These are phyloP conservation scores for Cephaloascus fragrans DNA, from an alignment of 805 yeast genomes.

Conservation along the genomic window DNA sequence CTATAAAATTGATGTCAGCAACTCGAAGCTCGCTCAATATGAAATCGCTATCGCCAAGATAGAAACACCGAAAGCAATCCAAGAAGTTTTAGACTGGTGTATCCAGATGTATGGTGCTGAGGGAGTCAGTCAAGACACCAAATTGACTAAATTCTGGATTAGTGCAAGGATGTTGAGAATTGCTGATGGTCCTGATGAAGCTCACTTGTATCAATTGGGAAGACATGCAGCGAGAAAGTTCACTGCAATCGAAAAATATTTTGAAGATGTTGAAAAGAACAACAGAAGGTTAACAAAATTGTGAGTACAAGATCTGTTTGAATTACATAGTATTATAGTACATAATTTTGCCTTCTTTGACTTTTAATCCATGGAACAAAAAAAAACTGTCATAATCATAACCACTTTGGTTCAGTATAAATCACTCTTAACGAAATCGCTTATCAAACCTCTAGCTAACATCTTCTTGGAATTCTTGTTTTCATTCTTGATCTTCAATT, in stretches of 20 bases:
- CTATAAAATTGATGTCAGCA: conserved; percentile 41
- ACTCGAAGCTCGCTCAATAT: conserved; percentile 43
- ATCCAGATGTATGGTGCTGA: conserved; percentile 58
- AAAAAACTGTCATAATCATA: conserved; percentile 1
- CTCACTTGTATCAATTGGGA: conserved; percentile 49
- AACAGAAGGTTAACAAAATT: conserved; percentile 15
- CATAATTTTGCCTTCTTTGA: too few species aligned
- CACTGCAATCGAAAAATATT: conserved; percentile 22
- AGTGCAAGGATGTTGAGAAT: conserved; percentile 45
- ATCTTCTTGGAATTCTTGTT: conserved; percentile 35
- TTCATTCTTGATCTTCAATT: conserved; percentile 27
- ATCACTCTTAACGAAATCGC: conserved; percentile 47
- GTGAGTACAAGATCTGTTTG: conserved; percentile 8
- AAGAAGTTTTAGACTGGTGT: conserved; percentile 48
- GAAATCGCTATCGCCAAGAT: conserved; percentile 59
- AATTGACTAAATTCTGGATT: conserved; percentile 44
- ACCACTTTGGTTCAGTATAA: conserved; percentile 28
- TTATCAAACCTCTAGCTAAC: conserved; percentile 45
- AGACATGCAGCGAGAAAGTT: conserved; percentile 32
- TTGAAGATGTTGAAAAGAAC: conserved; percentile 13
- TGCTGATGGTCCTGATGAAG: conserved; percentile 68
- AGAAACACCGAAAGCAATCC: conserved; percentile 46
- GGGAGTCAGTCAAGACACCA: conserved; percentile 54
- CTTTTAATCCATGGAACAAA: not conserved
- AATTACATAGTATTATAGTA: too few species aligned